Evolutionary conservation across 202 grass and related monocot genomes (phyloP).

Genomic region (Elaeis oleifera): DNA sequence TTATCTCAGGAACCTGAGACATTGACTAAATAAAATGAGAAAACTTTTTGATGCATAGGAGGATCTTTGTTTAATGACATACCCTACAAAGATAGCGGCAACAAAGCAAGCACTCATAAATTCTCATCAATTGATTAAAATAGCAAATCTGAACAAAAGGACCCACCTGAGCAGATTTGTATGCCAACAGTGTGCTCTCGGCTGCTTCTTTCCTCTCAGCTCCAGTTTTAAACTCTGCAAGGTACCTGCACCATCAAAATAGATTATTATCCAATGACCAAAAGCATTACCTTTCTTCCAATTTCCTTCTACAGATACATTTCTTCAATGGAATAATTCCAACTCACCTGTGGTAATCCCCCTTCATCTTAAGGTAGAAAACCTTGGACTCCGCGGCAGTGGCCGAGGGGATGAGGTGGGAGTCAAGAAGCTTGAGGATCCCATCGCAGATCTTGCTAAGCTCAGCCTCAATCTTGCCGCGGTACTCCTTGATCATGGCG

Average conservation of each 20-base stretch:
- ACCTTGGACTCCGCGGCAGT: conserved; percentile 44
- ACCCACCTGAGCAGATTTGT: conserved; percentile 46
- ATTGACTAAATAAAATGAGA: too few relatives aligned
- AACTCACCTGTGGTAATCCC: conserved; percentile 41
- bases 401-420: conserved; percentile 33
- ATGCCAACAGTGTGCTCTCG: conserved; percentile 43
- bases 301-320: too few relatives aligned
- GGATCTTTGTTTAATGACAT: too few relatives aligned
- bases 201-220: conserved; percentile 56
- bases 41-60: too few relatives aligned
- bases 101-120: too few relatives aligned
- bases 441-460: conserved; percentile 29
- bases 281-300: neutral
- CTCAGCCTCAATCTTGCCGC: conserved; percentile 30
- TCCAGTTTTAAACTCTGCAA: conserved; percentile 47
- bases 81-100: too few relatives aligned
- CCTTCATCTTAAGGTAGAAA: conserved; percentile 59
- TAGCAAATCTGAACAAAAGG: neutral
- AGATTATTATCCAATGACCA: neutral
- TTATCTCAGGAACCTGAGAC: too few relatives aligned
- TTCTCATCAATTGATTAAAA: too few relatives aligned
- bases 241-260: conserved; percentile 32
- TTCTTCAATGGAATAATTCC: too few relatives aligned
- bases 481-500: conserved; percentile 51
- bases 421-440: conserved; percentile 16